These are phyloP conservation scores for Mrakia frigida DNA, from an alignment of 768 basidiomycete genomes.

Conservation along the genomic window DNA sequence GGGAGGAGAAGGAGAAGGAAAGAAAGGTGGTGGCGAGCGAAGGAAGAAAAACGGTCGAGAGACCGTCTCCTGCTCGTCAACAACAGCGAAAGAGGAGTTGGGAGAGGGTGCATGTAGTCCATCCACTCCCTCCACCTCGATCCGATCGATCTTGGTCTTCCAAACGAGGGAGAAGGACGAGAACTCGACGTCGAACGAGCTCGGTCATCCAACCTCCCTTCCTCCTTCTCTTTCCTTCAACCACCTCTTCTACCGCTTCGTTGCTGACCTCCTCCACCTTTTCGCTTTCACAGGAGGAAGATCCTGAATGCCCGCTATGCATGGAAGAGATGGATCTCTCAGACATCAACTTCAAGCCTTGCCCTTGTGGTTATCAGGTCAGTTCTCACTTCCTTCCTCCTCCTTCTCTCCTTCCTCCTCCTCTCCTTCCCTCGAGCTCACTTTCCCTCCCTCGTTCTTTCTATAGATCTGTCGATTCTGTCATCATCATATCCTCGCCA, in stretches of 20 bases:
- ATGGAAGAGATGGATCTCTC: conserved; percentile 98
- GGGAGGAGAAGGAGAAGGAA: neutral
- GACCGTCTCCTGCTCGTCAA: too few species aligned
- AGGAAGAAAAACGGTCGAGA: too few species aligned
- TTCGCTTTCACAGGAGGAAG: conserved; percentile 69
- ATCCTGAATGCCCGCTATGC: conserved; percentile 91
- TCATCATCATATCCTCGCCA: conserved; percentile 96
- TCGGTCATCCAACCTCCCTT: conserved; percentile 11
- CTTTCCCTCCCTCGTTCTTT: neutral
- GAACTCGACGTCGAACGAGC: neutral
- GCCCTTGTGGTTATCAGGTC: conserved; percentile 97
- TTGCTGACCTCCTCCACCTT: neutral
- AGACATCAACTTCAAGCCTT: conserved; percentile 98
- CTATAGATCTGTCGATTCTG: conserved; percentile 94
- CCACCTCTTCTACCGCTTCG: neutral
- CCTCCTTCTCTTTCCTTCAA: neutral
- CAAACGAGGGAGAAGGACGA: neutral
- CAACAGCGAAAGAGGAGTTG: neutral
- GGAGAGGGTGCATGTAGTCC: neutral
- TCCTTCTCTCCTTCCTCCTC: neutral
- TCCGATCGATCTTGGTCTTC: neutral
- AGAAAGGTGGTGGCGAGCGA: neutral
- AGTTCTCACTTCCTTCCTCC: neutral
- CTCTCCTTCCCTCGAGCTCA: neutral
- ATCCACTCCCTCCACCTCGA: neutral